These are phyloP conservation scores for Saccharomycopsis sp. DNA, from an alignment of 805 yeast genomes.

Conservation along the genomic window DNA sequence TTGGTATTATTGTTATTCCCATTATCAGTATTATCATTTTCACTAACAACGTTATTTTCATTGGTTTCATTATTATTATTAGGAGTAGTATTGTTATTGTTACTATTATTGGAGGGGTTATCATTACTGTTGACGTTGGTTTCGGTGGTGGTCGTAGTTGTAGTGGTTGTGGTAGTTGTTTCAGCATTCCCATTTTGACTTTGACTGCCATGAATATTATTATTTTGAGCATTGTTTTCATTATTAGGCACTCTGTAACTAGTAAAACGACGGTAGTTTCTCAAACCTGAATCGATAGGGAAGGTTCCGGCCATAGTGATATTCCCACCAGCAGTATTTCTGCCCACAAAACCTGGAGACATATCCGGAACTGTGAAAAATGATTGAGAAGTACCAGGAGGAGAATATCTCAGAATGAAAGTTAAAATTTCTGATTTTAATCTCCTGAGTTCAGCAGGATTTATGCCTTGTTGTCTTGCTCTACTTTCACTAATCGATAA, in stretches of 20 bases:
- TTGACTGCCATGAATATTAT: too few relatives aligned
- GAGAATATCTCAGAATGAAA: neutral
- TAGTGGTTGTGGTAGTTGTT: neutral
- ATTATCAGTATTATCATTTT: slow-evolving; percentile 4
- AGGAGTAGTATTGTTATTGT: slow-evolving; percentile 1
- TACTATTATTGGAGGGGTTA: neutral
- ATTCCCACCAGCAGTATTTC: too few relatives aligned
- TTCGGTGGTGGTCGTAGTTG: neutral
- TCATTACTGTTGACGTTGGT: neutral
- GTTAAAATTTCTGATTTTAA: neutral
- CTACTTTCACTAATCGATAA: slow-evolving; percentile 13
- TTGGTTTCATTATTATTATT: slow-evolving; percentile 1
- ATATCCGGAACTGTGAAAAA: too few relatives aligned
- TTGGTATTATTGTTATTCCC: neutral
- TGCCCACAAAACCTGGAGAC: too few relatives aligned
- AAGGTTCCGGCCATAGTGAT: too few relatives aligned
- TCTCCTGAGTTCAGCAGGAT: neutral
- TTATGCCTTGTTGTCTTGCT: slow-evolving; percentile 16
- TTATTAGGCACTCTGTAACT: too few relatives aligned
- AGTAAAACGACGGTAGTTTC: too few relatives aligned
- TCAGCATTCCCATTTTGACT: too few relatives aligned
- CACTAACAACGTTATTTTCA: slow-evolving; percentile 1
- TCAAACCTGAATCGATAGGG: too few relatives aligned
- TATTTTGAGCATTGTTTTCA: too few relatives aligned
- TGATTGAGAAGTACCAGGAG: too few relatives aligned